A percentile compares a stretch with the other conserved stretches of the same genome.
Evolutionary conservation across 2,329 filamentous ascomycete genomes (phyloP).

Genomic region (Botrytis porri): DNA sequence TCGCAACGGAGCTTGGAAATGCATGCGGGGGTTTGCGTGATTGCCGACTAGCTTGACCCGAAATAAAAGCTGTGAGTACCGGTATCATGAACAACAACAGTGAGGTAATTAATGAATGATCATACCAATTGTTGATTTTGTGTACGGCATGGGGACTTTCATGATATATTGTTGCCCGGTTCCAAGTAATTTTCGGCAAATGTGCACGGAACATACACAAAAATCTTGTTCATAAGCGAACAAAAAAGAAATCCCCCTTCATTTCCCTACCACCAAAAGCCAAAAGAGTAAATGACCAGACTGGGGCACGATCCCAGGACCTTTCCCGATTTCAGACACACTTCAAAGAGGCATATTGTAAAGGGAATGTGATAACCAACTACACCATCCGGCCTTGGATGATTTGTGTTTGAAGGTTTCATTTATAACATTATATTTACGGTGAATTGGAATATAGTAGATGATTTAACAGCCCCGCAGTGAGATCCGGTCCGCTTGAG

Average conservation of each 20-base stretch:
- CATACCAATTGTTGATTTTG: background rate
- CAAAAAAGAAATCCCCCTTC: background rate
- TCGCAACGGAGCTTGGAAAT: background rate
- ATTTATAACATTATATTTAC: background rate
- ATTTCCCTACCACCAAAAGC: background rate
- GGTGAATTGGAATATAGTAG: accelerated
- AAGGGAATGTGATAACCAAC: slow-evolving; percentile 14
- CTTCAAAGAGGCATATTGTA: background rate
- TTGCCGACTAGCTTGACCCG: background rate
- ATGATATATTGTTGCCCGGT: background rate
- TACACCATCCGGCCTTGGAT: slow-evolving; percentile 12
- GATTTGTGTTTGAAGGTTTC: accelerated
- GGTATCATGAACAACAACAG: background rate
- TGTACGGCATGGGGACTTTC: background rate
- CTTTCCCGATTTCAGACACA: background rate
- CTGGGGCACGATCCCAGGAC: slow-evolving; percentile 14
- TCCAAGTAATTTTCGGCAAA: no score
- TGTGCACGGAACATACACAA: background rate
- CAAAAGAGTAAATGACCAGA: background rate
- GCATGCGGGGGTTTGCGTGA: background rate
- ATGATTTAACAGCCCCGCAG: background rate
- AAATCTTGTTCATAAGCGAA: background rate
- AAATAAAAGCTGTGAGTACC: background rate
- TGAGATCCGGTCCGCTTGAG: background rate
- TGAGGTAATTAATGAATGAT: background rate